phyloP scores from a whole-genome alignment of 306 rosid species.

The Mimosa pudica region DNA sequence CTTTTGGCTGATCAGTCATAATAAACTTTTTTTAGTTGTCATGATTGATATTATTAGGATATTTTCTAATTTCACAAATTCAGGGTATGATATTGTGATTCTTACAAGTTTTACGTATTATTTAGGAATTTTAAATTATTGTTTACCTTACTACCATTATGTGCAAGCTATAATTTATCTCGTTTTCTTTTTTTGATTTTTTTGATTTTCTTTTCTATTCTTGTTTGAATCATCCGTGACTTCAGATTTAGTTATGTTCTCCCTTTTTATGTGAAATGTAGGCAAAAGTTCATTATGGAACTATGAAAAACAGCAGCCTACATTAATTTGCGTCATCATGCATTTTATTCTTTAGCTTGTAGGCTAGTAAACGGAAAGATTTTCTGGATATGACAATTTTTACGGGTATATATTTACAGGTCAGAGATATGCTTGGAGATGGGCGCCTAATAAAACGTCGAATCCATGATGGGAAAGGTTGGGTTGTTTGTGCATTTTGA shows the following conservation, averaged over 20 bases:
- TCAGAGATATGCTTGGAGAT: constrained; percentile 98
- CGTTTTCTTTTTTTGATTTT: background rate
- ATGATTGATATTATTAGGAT: background rate
- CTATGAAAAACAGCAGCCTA: constrained; percentile 7
- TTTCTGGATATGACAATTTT: constrained; percentile 26
- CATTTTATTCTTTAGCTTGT: constrained; percentile 16
- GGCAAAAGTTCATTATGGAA: background rate
- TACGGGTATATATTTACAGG: constrained; percentile 54
- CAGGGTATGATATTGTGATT: background rate
- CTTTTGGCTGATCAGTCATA: background rate
- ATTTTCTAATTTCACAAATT: background rate
- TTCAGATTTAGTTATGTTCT: constrained; percentile 2
- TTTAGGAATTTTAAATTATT: background rate
- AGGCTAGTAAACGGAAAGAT: constrained; percentile 5
- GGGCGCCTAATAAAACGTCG: constrained; percentile 92
- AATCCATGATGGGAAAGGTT: constrained; percentile 93
- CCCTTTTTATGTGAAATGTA: background rate
- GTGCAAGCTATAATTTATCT: background rate
- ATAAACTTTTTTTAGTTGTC: background rate
- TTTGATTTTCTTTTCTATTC: background rate
- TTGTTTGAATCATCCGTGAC: constrained; percentile 4
- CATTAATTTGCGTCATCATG: constrained; percentile 11
- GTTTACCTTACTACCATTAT: background rate
- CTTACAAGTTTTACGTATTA: background rate
- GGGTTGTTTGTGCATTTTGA: constrained; percentile 30